Percentiles rank a stretch among this genome's conserved stretches.
phyloP scores from a whole-genome alignment of 1,284 basidiomycete species.

The Ganoderma leucocontextum region DNA sequence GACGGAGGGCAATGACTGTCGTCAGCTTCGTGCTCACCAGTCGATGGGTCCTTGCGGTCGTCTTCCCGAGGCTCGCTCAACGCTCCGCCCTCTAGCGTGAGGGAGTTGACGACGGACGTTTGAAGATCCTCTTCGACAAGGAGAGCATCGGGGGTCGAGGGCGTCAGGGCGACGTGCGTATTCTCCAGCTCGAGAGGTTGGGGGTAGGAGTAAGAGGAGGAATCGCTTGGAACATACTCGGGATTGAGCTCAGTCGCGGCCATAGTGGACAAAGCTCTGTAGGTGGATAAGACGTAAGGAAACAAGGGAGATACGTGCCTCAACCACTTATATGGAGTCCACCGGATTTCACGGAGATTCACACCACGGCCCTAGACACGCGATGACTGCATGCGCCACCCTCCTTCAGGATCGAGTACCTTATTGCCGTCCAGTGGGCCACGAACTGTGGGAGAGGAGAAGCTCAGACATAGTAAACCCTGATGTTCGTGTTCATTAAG shows the following conservation, averaged over 20 bases:
- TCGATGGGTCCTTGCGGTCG: neutral
- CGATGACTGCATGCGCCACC: neutral
- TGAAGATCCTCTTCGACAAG: constrained; percentile 12
- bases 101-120: constrained; percentile 32
- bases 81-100: constrained; percentile 21
- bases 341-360: too few relatives aligned
- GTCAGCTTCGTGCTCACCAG: constrained; percentile 1
- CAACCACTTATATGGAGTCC: neutral
- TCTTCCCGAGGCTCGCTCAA: neutral
- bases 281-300: neutral
- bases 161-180: neutral
- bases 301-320: neutral
- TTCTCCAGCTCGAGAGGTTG: neutral
- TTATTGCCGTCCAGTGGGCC: neutral
- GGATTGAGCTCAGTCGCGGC: neutral
- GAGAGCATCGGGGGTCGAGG: neutral
- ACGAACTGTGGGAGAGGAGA: neutral
- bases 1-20: neutral
- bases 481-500: neutral
- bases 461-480: neutral
- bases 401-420: neutral
- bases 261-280: neutral
- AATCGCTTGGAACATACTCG: neutral
- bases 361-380: neutral
- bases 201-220: neutral